phyloP scores from a whole-genome alignment of 371 early-diverging fungal species.

The Rozella allomycis region DNA sequence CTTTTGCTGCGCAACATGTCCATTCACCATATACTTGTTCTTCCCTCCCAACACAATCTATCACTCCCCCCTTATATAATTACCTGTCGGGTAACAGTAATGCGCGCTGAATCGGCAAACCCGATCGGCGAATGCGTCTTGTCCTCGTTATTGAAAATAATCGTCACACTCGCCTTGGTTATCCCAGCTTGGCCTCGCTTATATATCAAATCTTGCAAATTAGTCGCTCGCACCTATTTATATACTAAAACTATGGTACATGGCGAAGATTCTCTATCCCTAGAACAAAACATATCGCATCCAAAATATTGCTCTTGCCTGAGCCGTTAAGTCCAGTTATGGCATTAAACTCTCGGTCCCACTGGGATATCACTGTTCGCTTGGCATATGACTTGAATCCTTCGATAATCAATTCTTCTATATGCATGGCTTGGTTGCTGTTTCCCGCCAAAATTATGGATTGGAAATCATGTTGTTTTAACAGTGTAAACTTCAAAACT shows the following conservation, averaged over 20 bases:
- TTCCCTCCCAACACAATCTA: constrained; percentile 69
- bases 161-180: constrained; percentile 83
- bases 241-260: constrained; percentile 1
- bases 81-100: constrained; percentile 86
- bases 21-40: constrained; percentile 91
- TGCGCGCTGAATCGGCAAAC: constrained; percentile 59
- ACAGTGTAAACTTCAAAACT: too few relatives aligned
- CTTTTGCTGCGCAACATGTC: constrained; percentile 69
- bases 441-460: too few relatives aligned
- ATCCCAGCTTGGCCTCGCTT: constrained; percentile 94
- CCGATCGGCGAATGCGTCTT: constrained; percentile 67
- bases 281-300: constrained; percentile 97
- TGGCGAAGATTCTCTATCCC: constrained; percentile 63
- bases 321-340: constrained; percentile 99
- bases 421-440: too few relatives aligned
- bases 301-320: constrained; percentile 98
- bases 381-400: constrained; percentile 43
- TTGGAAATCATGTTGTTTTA: too few relatives aligned
- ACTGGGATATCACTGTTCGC: constrained; percentile 78
- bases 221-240: constrained; percentile 70
- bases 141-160: constrained; percentile 85
- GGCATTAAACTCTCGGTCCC: constrained; percentile 95
- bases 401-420: constrained; percentile 80
- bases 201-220: constrained; percentile 86
- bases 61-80: background rate